These are phyloP conservation scores for Penicillium alfredii DNA, from an alignment of 495 filamentous ascomycete genomes.

Conservation along the genomic window DNA sequence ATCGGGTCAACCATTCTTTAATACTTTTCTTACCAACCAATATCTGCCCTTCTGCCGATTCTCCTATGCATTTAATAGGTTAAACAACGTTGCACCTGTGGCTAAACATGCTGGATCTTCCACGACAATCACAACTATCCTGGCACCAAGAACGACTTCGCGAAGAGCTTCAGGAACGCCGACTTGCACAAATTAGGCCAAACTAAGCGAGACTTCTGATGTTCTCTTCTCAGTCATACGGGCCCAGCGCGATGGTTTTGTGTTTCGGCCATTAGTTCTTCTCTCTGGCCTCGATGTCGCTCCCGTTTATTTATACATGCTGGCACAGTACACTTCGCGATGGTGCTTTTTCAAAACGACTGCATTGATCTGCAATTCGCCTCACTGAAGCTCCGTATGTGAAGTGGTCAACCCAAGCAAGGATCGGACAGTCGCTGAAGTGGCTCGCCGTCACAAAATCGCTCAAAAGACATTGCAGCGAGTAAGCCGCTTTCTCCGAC, in stretches of 20 bases:
- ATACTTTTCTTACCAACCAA: too few species aligned
- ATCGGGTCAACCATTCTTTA: too few species aligned
- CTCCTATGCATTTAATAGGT: too few species aligned
- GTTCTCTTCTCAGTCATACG: constrained; percentile 47
- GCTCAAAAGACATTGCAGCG: constrained; percentile 33
- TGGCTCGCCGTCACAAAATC: constrained; percentile 41
- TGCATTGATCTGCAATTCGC: constrained; percentile 34
- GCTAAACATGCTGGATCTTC: constrained; percentile 35
- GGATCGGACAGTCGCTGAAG: constrained; percentile 40
- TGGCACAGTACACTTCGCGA: constrained; percentile 45
- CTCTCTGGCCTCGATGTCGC: constrained; percentile 22
- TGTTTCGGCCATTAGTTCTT: constrained; percentile 26
- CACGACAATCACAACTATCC: constrained; percentile 32
- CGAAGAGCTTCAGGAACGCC: constrained; percentile 42
- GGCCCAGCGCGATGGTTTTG: constrained; percentile 37
- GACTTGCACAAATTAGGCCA: constrained; percentile 29
- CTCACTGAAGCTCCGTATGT: constrained; percentile 24
- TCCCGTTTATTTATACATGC: constrained; percentile 43
- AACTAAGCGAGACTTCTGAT: constrained; percentile 48
- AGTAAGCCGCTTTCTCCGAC: constrained; percentile 29
- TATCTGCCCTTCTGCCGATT: too few species aligned
- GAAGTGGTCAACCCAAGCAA: constrained; percentile 50
- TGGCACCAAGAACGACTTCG: constrained; percentile 42
- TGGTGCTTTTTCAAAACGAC: constrained; percentile 43
- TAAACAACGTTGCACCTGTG: constrained; percentile 15